Evolutionary conservation across 2,329 filamentous ascomycete species (phyloP), one percentile per base, ranked within the genome.

Genomic region (Diplodia sapinea): DNA sequence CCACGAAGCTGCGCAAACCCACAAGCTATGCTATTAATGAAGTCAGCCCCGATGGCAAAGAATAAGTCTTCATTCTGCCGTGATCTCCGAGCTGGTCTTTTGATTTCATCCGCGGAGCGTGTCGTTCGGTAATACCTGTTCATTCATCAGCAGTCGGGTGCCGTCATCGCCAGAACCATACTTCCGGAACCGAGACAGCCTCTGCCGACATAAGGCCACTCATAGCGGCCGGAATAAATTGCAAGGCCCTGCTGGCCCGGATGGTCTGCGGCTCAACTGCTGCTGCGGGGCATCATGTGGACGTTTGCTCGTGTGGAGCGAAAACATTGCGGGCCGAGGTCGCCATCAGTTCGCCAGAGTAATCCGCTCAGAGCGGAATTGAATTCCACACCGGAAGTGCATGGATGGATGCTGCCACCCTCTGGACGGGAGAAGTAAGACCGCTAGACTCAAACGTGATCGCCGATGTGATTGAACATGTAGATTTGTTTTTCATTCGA

Each of bases 201-300:
- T 61, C 40, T 61, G 13, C 57, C 57, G 57, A 61, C 57, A 61
- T 49, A 33, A 12, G 40, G 23, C 57, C 57, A 61, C 57, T 61
- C 57, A 61, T n/a, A 43, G 9, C 40, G 9, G 20, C 26, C 17
- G 36, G 15, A 33, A 15, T 15, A n/a, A 11, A 43, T 47, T 61
- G 57, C 57, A 33, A 13, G 26, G 40, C 6, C 40, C 15, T 8
- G 8, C 8, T 8, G 9, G 57, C 26, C 17, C 43, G n/a, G 33
- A 49, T 13, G n/a, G 17, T 20, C 23, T 59, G 36, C 29, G 40
- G 40, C 23, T 50, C 31, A 61, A 26, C 15, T n/a, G 9, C 26
- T 31, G 17, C 38, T 43, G 23, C 13, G 23, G 52, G 40, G 9
- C 40, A 13, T n/a, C 57, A 43, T 29, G n/a, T 50, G 40, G 9